Base-by-base conservation (phyloP, 208 protist species). In the Leishmania major region DNA sequence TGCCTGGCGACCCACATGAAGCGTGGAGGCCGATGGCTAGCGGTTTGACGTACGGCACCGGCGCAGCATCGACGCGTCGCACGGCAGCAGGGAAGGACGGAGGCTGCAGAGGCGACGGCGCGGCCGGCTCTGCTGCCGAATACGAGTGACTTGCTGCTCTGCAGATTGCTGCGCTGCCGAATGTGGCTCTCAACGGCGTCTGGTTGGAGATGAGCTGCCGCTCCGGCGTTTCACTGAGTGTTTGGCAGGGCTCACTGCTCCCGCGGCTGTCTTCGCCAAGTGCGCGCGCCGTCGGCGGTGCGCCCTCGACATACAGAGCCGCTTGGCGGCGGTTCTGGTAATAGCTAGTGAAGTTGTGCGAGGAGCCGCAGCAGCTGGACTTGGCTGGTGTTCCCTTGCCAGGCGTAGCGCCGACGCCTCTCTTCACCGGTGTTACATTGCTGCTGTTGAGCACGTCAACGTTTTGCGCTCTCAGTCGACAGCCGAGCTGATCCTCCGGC, bases 281-380 rank as follows among this genome's bases (percentile, higher is more conserved):
- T 3, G 73, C 84, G 51, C 84, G 84, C 15, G 81, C 77, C 1
- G 84, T 88, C 0, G 76, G 84, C 22, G 84, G 84, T 7, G 84
- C 81, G 11, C 43, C 71, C 0, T 83, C 73, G 0, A 67, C 84
- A 22, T 57, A 78, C 22, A 45, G 19, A 0, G 45, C 70, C 35
- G 28, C 47, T 15, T 67, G 62, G 8, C 72, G 73, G 22, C 81
- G 79, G 60, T 84, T 87, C 53, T 47, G 22, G 67, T 85, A 88
- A 77, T 88, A 91, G 75, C 72, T 84, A 0, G 88, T 91, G 73
- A 91, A 88, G 82, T 87, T 88, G 82, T 88, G 84, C 53, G 85
- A 75, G 0, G 84, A 84, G 22, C 69, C 35, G 74, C 37, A 7
- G 64, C 77, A n/a, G 19, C 67, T 64, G 15, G 67, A 45, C 55